These are phyloP conservation scores for Oryza coarctata DNA, from an alignment of 176 grass and related monocot genomes.

Conservation along the genomic window DNA sequence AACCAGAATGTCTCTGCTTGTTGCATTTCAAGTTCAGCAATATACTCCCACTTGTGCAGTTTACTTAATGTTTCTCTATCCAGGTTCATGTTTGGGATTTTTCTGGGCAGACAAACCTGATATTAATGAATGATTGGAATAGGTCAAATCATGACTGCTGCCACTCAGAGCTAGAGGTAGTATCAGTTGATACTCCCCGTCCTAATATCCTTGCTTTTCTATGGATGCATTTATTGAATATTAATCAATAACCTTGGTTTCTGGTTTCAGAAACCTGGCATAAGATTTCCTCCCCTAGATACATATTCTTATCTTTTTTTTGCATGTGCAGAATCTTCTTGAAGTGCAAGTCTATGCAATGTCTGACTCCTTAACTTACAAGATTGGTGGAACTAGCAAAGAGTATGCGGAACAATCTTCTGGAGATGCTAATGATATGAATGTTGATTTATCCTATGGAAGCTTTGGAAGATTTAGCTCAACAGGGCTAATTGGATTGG, in stretches of 20 bases:
- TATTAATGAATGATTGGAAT: slow-evolving; percentile 99
- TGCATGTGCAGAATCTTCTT: slow-evolving; percentile 63
- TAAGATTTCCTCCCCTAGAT: slow-evolving; percentile 11
- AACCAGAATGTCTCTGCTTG: slow-evolving; percentile 73
- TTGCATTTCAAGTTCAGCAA: slow-evolving; percentile 45
- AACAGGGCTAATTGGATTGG: slow-evolving; percentile 79
- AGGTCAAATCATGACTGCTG: slow-evolving; percentile 58
- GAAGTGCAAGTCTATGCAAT: slow-evolving; percentile 92
- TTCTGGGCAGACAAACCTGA: slow-evolving; percentile 95
- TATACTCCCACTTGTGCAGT: slow-evolving; percentile 33
- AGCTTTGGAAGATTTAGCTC: slow-evolving; percentile 51
- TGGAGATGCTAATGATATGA: slow-evolving; percentile 46
- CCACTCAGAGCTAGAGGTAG: slow-evolving; percentile 87
- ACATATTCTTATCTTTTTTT: slow-evolving; percentile 38
- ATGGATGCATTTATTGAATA: slow-evolving; percentile 4
- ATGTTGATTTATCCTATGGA: slow-evolving; percentile 45
- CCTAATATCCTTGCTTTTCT: not conserved
- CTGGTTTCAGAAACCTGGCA: slow-evolving; percentile 2
- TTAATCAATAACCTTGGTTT: not conserved
- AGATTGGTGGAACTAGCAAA: slow-evolving; percentile 50
- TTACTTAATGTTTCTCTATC: slow-evolving; percentile 61
- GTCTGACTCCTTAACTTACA: slow-evolving; percentile 58
- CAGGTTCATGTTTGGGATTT: slow-evolving; percentile 99
- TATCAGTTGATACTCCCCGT: slow-evolving; percentile 2
- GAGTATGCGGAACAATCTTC: slow-evolving; percentile 36